Conservation (phyloP, 2,329 filamentous ascomycete species). For the Acrodontium crateriforme region DNA sequence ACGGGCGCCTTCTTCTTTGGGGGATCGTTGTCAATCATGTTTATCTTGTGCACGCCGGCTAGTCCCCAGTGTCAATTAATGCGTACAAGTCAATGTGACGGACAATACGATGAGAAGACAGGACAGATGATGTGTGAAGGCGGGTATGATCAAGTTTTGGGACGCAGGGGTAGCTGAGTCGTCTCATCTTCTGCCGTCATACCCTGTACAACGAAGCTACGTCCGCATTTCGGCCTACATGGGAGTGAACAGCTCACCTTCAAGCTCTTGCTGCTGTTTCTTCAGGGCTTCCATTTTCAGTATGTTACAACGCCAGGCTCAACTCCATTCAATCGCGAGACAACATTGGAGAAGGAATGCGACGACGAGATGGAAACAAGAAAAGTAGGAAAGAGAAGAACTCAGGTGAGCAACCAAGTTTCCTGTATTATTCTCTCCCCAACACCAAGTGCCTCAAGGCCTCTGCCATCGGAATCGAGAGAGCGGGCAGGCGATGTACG, state of each 20-base stretch:
- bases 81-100: not conserved
- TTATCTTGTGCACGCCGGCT: slow-evolving; percentile 19
- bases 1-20: slow-evolving; percentile 9
- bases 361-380: too few species aligned
- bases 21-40: slow-evolving; percentile 21
- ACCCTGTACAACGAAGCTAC: slow-evolving; percentile 4
- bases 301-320: too few species aligned
- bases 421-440: too few species aligned
- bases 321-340: too few species aligned
- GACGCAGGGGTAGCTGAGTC: not conserved
- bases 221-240: slow-evolving; percentile 2
- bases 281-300: slow-evolving; percentile 24
- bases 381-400: too few species aligned
- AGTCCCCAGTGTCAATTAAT: slow-evolving; percentile 1
- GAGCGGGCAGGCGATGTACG: too few species aligned
- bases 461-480: too few species aligned
- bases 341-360: too few species aligned
- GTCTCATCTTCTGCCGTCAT: not conserved
- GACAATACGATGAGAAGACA: not conserved
- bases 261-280: slow-evolving; percentile 27
- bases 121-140: not conserved
- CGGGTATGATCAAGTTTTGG: not conserved
- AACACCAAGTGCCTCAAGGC: too few species aligned
- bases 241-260: slow-evolving; percentile 20
- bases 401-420: too few species aligned